A percentile compares a stretch with the other conserved stretches of the same genome.
Evolutionary conservation across 768 basidiomycete species (phyloP).

Genomic region (Fomitopsis serialis): DNA sequence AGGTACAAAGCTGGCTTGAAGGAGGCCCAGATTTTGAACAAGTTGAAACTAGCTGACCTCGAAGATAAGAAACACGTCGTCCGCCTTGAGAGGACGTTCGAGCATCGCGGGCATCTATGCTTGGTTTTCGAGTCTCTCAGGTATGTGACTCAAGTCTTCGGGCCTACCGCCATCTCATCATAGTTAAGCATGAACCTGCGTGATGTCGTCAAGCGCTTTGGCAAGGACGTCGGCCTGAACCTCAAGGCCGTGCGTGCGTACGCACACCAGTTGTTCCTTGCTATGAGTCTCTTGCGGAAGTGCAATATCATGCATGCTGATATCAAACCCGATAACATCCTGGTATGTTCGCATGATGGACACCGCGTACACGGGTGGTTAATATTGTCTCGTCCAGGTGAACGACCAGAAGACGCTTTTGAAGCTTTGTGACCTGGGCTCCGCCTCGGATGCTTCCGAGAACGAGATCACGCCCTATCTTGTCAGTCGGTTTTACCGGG

Average conservation of each 20-base stretch:
- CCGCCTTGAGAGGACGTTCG: slow-evolving; percentile 90
- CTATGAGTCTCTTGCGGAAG: slow-evolving; percentile 80
- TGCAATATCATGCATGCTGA: slow-evolving; percentile 96
- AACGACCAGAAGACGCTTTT: slow-evolving; percentile 91
- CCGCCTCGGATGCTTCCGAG: slow-evolving; percentile 89
- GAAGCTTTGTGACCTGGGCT: slow-evolving; percentile 96
- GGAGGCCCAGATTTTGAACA: slow-evolving; percentile 85
- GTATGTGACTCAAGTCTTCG: slow-evolving; percentile 33
- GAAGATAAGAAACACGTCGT: slow-evolving; percentile 97
- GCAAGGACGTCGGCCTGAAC: slow-evolving; percentile 95
- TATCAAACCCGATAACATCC: slow-evolving; percentile 97
- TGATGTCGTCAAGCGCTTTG: slow-evolving; percentile 96
- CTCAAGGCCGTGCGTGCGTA: slow-evolving; percentile 98
- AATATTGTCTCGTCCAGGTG: slow-evolving; percentile 46
- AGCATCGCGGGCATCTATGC: slow-evolving; percentile 95
- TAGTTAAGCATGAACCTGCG: slow-evolving; percentile 87
- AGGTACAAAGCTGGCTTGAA: slow-evolving; percentile 96
- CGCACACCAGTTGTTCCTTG: slow-evolving; percentile 91
- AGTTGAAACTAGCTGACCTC: slow-evolving; percentile 83
- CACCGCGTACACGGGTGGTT: background rate
- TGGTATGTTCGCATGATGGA: slow-evolving; percentile 50
- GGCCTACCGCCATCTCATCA: background rate
- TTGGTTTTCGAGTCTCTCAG: slow-evolving; percentile 93
- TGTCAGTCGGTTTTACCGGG: slow-evolving; percentile 95
- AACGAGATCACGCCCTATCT: slow-evolving; percentile 98